These are phyloP conservation scores for Arthrocladium fulminans DNA, from an alignment of 2,329 filamentous ascomycete species.

Conservation along the genomic window DNA sequence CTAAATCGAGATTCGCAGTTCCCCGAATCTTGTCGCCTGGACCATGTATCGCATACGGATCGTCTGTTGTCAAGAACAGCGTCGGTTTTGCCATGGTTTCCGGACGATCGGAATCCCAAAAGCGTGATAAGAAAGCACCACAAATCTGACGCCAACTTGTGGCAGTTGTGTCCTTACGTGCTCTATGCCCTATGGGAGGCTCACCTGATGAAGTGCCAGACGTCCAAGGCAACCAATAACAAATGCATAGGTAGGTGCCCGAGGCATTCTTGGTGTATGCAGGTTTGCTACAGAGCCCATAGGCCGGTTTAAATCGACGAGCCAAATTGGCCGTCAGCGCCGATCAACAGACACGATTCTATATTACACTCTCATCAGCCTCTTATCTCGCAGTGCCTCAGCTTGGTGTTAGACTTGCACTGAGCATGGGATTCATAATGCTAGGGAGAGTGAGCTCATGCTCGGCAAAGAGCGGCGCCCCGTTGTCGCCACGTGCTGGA, in stretches of 20 bases:
- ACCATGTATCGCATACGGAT: conserved; percentile 6
- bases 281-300: conserved; percentile 1
- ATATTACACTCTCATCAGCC: too few relatives aligned
- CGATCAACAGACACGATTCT: neutral
- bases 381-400: too few relatives aligned
- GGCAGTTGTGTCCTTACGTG: neutral
- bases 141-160: neutral
- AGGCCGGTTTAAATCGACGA: neutral
- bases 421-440: too few relatives aligned
- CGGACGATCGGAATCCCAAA: too few relatives aligned
- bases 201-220: neutral
- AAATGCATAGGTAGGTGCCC: neutral
- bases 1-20: conserved; percentile 2
- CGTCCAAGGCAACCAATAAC: neutral
- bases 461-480: too few relatives aligned
- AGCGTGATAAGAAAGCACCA: neutral
- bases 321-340: too few relatives aligned
- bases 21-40: conserved; percentile 8
- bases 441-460: too few relatives aligned
- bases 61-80: conserved; percentile 6
- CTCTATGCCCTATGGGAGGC: neutral
- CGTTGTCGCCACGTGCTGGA: neutral
- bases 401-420: too few relatives aligned
- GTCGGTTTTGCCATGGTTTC: neutral
- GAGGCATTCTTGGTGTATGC: neutral